phyloP scores from a whole-genome alignment of 441 rosid genomes.

The Hura crepitans region DNA sequence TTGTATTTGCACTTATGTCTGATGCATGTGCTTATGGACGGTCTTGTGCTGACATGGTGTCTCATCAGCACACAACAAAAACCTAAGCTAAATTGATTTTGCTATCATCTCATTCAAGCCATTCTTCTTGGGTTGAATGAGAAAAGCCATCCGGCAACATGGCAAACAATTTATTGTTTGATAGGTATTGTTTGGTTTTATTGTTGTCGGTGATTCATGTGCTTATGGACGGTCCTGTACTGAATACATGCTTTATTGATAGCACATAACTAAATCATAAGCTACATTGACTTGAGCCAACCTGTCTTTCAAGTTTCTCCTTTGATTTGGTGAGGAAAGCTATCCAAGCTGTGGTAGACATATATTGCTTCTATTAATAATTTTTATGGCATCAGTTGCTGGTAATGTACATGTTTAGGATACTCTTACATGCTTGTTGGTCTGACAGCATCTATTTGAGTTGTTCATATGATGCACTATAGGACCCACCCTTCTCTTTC shows the following conservation, averaged over 20 bases:
- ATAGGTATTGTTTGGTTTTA: background rate
- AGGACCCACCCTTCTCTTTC: too few species aligned
- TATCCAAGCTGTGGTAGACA: constrained; percentile 22
- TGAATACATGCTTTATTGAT: constrained; percentile 23
- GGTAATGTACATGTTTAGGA: background rate
- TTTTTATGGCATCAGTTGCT: background rate
- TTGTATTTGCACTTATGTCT: too few species aligned
- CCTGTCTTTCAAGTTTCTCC: constrained; percentile 21
- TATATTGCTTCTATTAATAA: background rate
- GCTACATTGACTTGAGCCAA: constrained; percentile 28
- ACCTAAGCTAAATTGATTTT: background rate
- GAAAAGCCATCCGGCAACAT: background rate
- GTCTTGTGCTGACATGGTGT: background rate
- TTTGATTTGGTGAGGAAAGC: constrained; percentile 17
- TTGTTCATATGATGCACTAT: background rate
- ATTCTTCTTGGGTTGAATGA: too few species aligned
- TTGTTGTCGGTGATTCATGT: constrained; percentile 9
- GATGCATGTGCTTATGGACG: background rate
- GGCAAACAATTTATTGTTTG: background rate
- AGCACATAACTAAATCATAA: constrained; percentile 46
- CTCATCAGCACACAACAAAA: constrained; percentile 5
- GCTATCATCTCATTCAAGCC: constrained; percentile 6
- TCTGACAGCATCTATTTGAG: background rate
- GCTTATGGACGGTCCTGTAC: constrained; percentile 46
- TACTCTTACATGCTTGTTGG: background rate